Base-by-base conservation (phyloP, 75 land plant species). In the Pseudotsuga menziesii region DNA sequence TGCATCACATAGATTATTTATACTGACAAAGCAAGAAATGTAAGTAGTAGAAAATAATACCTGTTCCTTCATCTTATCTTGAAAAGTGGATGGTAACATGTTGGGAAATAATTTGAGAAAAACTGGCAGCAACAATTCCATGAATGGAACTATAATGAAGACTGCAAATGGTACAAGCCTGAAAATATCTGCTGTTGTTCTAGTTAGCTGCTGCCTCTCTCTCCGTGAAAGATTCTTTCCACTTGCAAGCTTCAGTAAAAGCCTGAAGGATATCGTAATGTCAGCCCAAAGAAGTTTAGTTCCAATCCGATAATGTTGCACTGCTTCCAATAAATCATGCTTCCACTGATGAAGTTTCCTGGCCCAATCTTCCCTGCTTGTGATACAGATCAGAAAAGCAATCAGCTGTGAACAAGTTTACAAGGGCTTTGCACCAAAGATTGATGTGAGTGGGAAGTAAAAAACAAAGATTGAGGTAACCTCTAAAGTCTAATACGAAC, bases 21-120 rank as follows among this genome's bases (percentile, higher is more conserved):
- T 48, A 48, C 54, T 9, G 12, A 9, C 54, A 48, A 48, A 9
- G 2, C 0, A 48, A 48, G 54, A 9, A 48, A 48, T 8, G 52
- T 48, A 48, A 48, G 54, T 48, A 48, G 12, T 48, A 48, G 54
- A 48, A 48, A 48, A 48, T 48, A 48, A 48, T 48, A 95, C 99
- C 98, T 97, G 90, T 81, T 97, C 98, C 75, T 94, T 97, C 95
- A 95, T 92, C 83, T 94, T 97, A 85, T 97, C 98, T 79, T 97
- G 93, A 75, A 97, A 97, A 17, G 99, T 97, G 32, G 99, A 97
- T 22, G 99, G 99, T 77, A 97, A 82, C 99, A 97, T 97, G 86
- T 94, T 97, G 32, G 99, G 99, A 63, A 97, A 97, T 70, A 97
- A 41, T 73, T 95, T 97, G 56, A 97, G 81, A 77, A 93, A 91